Evolutionary conservation across 2,329 filamentous ascomycete genomes (phyloP).

Genomic region (Beauveria australis): DNA sequence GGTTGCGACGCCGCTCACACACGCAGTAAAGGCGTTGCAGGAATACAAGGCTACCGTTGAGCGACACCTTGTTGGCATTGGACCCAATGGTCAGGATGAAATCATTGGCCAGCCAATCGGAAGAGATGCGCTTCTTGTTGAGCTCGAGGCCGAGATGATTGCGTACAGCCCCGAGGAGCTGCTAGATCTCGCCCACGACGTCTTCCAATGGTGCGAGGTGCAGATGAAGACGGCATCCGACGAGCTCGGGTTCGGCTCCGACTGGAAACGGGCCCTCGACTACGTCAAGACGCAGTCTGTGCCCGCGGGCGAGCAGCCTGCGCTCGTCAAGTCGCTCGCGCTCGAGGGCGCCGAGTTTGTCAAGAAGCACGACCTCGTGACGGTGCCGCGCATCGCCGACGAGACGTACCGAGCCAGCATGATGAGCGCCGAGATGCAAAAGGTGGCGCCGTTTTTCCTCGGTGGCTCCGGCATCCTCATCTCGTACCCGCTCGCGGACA

Average conservation of each 20-base stretch:
- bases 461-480: slow-evolving; percentile 46
- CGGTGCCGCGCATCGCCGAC: slow-evolving; percentile 43
- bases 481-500: slow-evolving; percentile 45
- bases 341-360: slow-evolving; percentile 45
- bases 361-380: slow-evolving; percentile 44
- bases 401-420: slow-evolving; percentile 48
- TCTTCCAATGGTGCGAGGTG: slow-evolving; percentile 46
- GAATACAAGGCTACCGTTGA: slow-evolving; percentile 30
- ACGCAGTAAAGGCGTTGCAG: slow-evolving; percentile 29
- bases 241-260: slow-evolving; percentile 36
- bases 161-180: slow-evolving; percentile 50
- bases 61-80: slow-evolving; percentile 35
- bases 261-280: slow-evolving; percentile 47
- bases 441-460: slow-evolving; percentile 51
- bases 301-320: slow-evolving; percentile 42
- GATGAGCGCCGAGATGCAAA: slow-evolving; percentile 45
- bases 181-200: slow-evolving; percentile 39
- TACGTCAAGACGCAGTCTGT: slow-evolving; percentile 48
- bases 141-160: slow-evolving; percentile 49
- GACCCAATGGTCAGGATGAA: slow-evolving; percentile 33
- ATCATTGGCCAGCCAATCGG: slow-evolving; percentile 53
- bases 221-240: slow-evolving; percentile 45
- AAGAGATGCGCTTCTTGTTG: slow-evolving; percentile 38
- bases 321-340: slow-evolving; percentile 43
- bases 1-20: slow-evolving; percentile 36